phyloP scores from a whole-genome alignment of 371 early-diverging fungal genomes.

The Lichtheimia ornata region DNA sequence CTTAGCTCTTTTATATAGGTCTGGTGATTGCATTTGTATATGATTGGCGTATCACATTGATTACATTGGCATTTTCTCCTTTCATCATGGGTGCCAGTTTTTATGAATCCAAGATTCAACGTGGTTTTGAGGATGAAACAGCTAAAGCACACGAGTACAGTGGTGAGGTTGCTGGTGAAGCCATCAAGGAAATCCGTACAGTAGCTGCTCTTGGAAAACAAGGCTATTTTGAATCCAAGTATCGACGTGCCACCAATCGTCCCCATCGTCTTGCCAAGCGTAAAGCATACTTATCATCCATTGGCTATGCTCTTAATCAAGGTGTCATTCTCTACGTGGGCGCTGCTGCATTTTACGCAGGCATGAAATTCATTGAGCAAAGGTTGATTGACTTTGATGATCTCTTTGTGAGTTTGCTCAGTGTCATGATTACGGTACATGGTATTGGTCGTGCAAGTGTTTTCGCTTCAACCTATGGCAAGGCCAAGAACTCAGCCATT shows the following conservation, averaged over 20 bases:
- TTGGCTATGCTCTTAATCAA: conserved; percentile 72
- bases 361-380: conserved; percentile 43
- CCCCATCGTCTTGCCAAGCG: conserved; percentile 67
- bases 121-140: conserved; percentile 59
- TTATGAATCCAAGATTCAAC: conserved; percentile 42
- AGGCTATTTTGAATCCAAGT: conserved; percentile 59
- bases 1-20: conserved; percentile 12
- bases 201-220: conserved; percentile 86
- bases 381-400: conserved; percentile 28
- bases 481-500: conserved; percentile 82
- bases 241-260: conserved; percentile 53
- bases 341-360: conserved; percentile 61
- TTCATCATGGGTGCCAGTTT: conserved; percentile 46
- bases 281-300: conserved; percentile 55
- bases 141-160: conserved; percentile 69
- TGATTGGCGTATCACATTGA: conserved; percentile 62
- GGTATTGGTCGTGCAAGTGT: conserved; percentile 63
- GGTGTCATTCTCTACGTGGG: conserved; percentile 66
- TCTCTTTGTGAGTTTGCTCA: conserved; percentile 68
- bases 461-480: conserved; percentile 61
- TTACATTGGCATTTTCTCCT: conserved; percentile 56
- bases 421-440: conserved; percentile 71
- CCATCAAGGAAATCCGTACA: conserved; percentile 85
- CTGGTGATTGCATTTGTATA: conserved; percentile 49
- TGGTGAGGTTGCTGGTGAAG: conserved; percentile 80